These are phyloP conservation scores for Aphanomyces euteiches DNA, from an alignment of 352 stramenopile genomes.

Conservation along the genomic window DNA sequence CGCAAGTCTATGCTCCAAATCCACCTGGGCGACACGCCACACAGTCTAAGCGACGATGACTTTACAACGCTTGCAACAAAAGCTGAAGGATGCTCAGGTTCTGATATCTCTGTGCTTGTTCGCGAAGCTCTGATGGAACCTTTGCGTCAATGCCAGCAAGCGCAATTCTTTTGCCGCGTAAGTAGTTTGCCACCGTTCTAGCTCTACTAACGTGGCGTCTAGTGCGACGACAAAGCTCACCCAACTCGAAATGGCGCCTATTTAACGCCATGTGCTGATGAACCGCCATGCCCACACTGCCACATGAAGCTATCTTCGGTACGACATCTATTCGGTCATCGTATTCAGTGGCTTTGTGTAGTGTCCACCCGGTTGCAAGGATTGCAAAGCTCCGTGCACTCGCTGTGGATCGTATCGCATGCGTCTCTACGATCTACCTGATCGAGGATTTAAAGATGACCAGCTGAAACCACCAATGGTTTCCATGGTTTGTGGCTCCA, in stretches of 20 bases:
- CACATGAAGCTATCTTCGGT: conserved; percentile 83
- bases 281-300: conserved; percentile 81
- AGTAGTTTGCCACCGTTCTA: conserved; percentile 2
- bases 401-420: conserved; percentile 76
- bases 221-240: conserved; percentile 78
- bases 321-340: background rate
- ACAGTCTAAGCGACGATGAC: conserved; percentile 91
- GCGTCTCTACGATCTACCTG: conserved; percentile 79
- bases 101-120: conserved; percentile 96
- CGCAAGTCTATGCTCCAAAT: conserved; percentile 96
- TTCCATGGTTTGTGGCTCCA: conserved; percentile 52
- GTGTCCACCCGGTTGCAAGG: conserved; percentile 55
- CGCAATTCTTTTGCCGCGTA: conserved; percentile 88
- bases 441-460: conserved; percentile 76
- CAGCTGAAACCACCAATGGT: conserved; percentile 84
- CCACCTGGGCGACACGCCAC: conserved; percentile 95
- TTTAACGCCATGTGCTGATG: conserved; percentile 78
- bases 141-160: conserved; percentile 94
- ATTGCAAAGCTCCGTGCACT: conserved; percentile 67
- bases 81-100: conserved; percentile 94
- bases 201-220: background rate
- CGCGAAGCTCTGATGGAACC: conserved; percentile 97
- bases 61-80: conserved; percentile 91
- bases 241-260: conserved; percentile 57
- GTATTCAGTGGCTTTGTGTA: background rate